Conservation (phyloP, 208 protist species). For the Leishmania turanica region DNA sequence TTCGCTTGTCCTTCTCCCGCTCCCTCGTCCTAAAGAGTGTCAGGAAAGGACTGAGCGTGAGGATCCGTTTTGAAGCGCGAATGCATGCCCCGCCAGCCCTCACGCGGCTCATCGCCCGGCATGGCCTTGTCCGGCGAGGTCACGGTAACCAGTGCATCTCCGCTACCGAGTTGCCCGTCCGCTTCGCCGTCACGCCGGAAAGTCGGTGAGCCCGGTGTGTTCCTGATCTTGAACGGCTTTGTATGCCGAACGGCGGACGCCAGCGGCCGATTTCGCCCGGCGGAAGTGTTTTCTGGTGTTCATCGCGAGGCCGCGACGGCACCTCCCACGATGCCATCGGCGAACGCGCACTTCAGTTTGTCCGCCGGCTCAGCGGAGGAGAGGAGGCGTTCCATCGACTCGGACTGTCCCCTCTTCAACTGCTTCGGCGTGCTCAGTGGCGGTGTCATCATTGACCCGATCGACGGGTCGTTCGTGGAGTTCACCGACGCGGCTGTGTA, state of each 20-base stretch:
- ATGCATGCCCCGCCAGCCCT: neutral
- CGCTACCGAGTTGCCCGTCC: neutral
- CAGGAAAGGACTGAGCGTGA: neutral
- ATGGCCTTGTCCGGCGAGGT: neutral
- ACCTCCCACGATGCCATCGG: conserved; percentile 2
- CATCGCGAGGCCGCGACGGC: conserved; percentile 14
- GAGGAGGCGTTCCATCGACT: conserved; percentile 7
- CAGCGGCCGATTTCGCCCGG: conserved; percentile 55
- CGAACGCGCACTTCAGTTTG: neutral
- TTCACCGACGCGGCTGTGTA: conserved; percentile 43
- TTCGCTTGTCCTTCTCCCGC: neutral
- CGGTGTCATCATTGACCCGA: conserved; percentile 60
- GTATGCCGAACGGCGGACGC: conserved; percentile 62
- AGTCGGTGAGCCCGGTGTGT: conserved; percentile 23
- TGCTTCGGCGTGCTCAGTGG: conserved; percentile 65
- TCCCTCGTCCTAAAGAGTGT: neutral
- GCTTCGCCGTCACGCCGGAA: neutral
- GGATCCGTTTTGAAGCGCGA: neutral
- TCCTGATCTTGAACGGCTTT: conserved; percentile 73
- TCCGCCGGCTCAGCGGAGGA: neutral
- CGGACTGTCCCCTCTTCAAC: conserved; percentile 63
- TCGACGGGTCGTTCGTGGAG: conserved; percentile 42
- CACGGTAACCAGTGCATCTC: neutral
- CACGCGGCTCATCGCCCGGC: neutral
- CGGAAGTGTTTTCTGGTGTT: conserved; percentile 65